phyloP scores from a whole-genome alignment of 208 protist genomes.

The Kentomonas sorsogonicus region DNA sequence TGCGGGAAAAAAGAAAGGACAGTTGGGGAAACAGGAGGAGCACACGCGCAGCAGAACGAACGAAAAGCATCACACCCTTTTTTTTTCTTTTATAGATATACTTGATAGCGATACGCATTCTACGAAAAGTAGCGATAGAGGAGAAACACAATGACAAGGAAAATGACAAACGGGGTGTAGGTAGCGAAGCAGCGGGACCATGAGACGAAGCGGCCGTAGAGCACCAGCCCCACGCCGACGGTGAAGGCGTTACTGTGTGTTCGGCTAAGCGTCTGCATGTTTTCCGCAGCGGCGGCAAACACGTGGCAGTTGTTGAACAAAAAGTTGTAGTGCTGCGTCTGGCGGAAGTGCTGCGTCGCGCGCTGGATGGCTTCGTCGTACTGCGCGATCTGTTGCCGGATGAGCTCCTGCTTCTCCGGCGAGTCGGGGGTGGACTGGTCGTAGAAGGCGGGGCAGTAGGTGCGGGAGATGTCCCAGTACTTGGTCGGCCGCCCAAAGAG shows the following conservation, averaged over 20 bases:
- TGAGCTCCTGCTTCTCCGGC: constrained; percentile 11
- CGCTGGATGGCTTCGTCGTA: constrained; percentile 48
- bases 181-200: constrained; percentile 27
- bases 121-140: neutral
- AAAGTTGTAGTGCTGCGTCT: constrained; percentile 77
- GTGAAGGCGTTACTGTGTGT: constrained; percentile 40
- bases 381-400: constrained; percentile 32
- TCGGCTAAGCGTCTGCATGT: constrained; percentile 22
- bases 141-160: constrained; percentile 14
- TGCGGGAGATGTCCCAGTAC: constrained; percentile 70
- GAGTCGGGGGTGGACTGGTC: constrained; percentile 9
- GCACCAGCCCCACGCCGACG: constrained; percentile 31
- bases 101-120: neutral
- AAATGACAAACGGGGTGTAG: constrained; percentile 30
- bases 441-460: constrained; percentile 62
- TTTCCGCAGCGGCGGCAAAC: constrained; percentile 50
- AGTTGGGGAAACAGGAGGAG: too few relatives aligned
- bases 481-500: constrained; percentile 80
- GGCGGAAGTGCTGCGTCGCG: constrained; percentile 49
- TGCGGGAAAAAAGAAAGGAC: too few relatives aligned
- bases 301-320: constrained; percentile 90
- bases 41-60: neutral
- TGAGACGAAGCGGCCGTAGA: constrained; percentile 44
- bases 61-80: neutral
- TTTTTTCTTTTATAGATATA: neutral